These are phyloP conservation scores for Hanseniaspora pseudoguilliermondii DNA, from an alignment of 805 yeast species.

Conservation along the genomic window DNA sequence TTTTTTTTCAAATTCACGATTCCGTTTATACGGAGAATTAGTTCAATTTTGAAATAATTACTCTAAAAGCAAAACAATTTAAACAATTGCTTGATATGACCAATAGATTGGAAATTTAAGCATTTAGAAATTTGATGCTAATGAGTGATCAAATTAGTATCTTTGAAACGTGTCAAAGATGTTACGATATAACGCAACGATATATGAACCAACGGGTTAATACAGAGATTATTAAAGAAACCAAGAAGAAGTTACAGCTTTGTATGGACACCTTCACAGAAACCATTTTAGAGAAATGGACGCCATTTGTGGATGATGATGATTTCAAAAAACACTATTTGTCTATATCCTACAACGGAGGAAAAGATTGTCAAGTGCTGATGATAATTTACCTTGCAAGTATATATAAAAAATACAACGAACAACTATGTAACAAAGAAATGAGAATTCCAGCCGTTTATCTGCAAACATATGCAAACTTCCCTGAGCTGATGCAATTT, in stretches of 20 bases:
- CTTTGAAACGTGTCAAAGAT: conserved; percentile 18
- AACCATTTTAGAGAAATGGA: conserved; percentile 18
- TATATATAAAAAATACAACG: conserved; percentile 24
- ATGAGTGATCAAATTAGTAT: conserved; percentile 10
- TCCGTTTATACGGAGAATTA: too few species aligned
- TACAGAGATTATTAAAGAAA: background rate
- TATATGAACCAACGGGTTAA: conserved; percentile 18
- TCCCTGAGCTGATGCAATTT: conserved; percentile 56
- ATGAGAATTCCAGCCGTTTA: conserved; percentile 44
- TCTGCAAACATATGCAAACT: conserved; percentile 62
- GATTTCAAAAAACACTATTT: conserved; percentile 32
- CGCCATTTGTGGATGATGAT: conserved; percentile 22
- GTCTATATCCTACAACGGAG: conserved; percentile 86
- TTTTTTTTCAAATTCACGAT: too few species aligned
- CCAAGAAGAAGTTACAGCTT: conserved; percentile 17
- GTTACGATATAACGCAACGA: conserved; percentile 21
- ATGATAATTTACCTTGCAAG: conserved; percentile 59
- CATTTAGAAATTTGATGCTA: background rate
- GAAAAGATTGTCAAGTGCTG: conserved; percentile 91
- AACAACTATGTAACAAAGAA: conserved; percentile 20
- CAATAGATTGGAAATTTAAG: background rate
- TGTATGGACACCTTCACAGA: conserved; percentile 20
- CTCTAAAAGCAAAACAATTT: too few species aligned
- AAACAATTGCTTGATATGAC: too few species aligned
- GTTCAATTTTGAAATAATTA: too few species aligned